Conservation (phyloP, 108 stramenopile genomes). For the Cylindrotheca fusiformis region DNA sequence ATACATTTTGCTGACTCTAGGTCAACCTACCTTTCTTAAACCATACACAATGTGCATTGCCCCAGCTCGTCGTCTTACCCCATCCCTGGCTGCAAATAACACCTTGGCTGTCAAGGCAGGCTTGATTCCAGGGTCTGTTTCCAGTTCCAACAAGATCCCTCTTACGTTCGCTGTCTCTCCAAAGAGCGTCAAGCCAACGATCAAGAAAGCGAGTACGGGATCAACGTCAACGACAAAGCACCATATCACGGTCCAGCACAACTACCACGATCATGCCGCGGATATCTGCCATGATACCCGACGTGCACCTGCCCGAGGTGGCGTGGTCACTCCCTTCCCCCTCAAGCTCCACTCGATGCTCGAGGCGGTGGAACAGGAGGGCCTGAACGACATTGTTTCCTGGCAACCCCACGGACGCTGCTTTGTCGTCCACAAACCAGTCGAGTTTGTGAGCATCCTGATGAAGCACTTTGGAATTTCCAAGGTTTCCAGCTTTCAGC, state of each 20-base stretch:
- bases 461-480: conserved; percentile 86
- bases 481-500: conserved; percentile 87
- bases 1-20: too few species aligned
- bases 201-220: too few species aligned
- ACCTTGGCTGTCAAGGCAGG: neutral
- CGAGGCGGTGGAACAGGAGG: conserved; percentile 7
- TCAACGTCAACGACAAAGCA: neutral
- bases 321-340: conserved; percentile 52
- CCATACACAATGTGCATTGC: neutral
- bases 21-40: too few species aligned
- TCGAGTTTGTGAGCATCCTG: conserved; percentile 46
- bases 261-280: conserved; percentile 72
- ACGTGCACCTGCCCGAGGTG: conserved; percentile 35
- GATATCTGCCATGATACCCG: conserved; percentile 30
- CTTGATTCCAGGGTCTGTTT: neutral
- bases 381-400: conserved; percentile 15
- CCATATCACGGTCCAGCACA: conserved; percentile 46
- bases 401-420: conserved; percentile 3
- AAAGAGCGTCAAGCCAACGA: neutral
- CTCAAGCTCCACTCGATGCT: conserved; percentile 22
- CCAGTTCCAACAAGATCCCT: too few species aligned
- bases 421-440: conserved; percentile 2
- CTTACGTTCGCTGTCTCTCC: too few species aligned
- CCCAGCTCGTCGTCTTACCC: neutral
- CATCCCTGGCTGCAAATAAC: neutral